phyloP scores from a whole-genome alignment of 2,329 filamentous ascomycete genomes.

The Botryotinia narcissicola region DNA sequence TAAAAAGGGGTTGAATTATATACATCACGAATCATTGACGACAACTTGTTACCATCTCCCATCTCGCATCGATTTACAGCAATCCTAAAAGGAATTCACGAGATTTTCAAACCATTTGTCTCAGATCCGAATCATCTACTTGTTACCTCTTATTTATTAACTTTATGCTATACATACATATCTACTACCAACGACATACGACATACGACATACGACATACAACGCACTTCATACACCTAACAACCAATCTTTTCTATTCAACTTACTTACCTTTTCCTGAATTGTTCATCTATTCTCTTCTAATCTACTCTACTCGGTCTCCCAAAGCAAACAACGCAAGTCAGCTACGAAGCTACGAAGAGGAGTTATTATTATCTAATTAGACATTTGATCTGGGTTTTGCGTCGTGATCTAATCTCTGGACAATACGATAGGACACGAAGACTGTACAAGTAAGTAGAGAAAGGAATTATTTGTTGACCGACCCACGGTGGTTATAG shows the following conservation, averaged over 20 bases:
- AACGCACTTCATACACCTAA: background rate
- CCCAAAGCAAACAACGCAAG: background rate
- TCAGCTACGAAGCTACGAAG: too few species aligned
- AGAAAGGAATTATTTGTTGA: too few species aligned
- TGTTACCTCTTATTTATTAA: too few species aligned
- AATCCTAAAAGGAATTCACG: background rate
- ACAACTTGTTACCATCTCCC: background rate
- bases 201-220: background rate
- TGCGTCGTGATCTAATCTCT: too few species aligned
- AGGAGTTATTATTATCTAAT: too few species aligned
- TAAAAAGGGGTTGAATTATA: background rate
- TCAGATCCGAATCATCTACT: background rate
- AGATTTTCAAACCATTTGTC: background rate
- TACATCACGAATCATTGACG: background rate
- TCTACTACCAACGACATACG: too few species aligned
- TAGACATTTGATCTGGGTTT: too few species aligned
- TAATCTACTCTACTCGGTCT: background rate
- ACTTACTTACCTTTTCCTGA: background rate
- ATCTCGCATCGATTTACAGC: background rate
- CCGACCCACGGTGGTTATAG: background rate
- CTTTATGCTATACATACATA: background rate
- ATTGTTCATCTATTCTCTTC: too few species aligned
- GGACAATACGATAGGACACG: background rate
- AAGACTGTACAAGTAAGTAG: background rate
- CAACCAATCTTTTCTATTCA: background rate